These are phyloP conservation scores for Ganoderma sinense DNA, from an alignment of 1,284 basidiomycete genomes.

Conservation along the genomic window DNA sequence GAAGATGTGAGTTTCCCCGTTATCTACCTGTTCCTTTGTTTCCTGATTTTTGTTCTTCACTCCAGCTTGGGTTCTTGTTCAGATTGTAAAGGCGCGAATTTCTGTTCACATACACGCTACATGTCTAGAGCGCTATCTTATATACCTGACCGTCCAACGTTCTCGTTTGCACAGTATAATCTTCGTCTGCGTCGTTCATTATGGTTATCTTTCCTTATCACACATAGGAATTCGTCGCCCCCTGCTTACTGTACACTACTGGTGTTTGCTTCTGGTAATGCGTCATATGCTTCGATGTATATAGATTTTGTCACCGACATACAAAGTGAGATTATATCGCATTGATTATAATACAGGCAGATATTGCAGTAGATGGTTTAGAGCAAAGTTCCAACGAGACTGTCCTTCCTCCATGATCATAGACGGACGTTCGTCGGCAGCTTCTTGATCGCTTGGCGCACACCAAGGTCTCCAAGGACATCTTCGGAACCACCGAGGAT, in stretches of 20 bases:
- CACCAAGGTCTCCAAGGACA: constrained; percentile 69
- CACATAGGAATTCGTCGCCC: background rate
- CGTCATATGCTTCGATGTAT: background rate
- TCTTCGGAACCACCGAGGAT: constrained; percentile 57
- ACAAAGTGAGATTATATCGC: background rate
- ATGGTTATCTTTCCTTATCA: constrained; percentile 6
- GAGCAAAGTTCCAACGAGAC: background rate
- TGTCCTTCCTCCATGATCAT: constrained; percentile 27
- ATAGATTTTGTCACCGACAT: background rate
- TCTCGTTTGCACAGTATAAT: background rate
- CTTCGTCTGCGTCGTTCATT: background rate
- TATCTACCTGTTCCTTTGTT: background rate
- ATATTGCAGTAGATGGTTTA: background rate
- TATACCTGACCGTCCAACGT: background rate
- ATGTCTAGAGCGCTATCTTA: background rate
- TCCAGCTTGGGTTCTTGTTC: constrained; percentile 78
- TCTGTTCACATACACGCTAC: no score
- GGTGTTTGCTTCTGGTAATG: background rate
- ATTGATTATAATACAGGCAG: background rate
- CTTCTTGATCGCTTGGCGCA: constrained; percentile 66
- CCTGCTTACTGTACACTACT: background rate
- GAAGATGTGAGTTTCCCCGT: constrained; percentile 73
- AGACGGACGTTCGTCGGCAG: constrained; percentile 65
- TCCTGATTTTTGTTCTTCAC: constrained; percentile 15
- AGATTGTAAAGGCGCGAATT: constrained; percentile 49